These are phyloP conservation scores for Candida incommunis DNA, from an alignment of 805 yeast species.

Conservation along the genomic window DNA sequence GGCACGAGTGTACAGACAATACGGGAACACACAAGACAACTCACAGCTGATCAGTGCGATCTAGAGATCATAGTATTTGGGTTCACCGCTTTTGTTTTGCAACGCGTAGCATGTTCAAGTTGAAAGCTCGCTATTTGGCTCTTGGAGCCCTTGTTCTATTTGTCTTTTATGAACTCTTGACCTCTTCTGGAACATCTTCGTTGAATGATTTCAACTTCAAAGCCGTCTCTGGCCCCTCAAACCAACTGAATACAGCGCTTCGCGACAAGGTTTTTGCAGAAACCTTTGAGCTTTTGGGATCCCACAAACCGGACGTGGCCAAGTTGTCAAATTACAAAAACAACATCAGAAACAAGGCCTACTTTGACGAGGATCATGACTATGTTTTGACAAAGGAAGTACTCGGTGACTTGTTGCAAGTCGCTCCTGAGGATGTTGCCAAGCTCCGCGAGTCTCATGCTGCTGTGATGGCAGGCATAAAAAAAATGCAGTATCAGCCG, in stretches of 20 bases:
- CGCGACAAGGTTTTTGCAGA: neutral
- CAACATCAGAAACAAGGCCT: neutral
- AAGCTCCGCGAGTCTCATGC: slow-evolving; percentile 6
- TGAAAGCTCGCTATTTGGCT: neutral
- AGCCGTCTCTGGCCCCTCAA: neutral
- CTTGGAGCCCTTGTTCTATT: neutral
- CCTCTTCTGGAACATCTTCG: neutral
- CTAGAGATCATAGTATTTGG: no score
- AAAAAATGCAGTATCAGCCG: neutral
- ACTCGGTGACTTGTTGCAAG: slow-evolving; percentile 9
- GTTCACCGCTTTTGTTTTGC: neutral
- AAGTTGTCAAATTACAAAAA: neutral
- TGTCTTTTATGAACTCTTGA: neutral
- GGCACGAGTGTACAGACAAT: no score
- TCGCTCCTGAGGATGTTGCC: slow-evolving; percentile 6
- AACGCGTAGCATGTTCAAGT: neutral
- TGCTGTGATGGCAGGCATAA: slow-evolving; percentile 4
- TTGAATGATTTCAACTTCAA: neutral
- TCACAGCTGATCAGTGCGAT: no score
- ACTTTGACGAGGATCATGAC: slow-evolving; percentile 2
- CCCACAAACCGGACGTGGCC: neutral
- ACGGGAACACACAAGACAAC: no score
- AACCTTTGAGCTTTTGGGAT: neutral
- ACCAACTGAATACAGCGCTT: neutral
- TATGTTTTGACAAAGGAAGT: neutral